phyloP scores from a whole-genome alignment of 805 yeast species.

The Pichia sporocuriosa region DNA sequence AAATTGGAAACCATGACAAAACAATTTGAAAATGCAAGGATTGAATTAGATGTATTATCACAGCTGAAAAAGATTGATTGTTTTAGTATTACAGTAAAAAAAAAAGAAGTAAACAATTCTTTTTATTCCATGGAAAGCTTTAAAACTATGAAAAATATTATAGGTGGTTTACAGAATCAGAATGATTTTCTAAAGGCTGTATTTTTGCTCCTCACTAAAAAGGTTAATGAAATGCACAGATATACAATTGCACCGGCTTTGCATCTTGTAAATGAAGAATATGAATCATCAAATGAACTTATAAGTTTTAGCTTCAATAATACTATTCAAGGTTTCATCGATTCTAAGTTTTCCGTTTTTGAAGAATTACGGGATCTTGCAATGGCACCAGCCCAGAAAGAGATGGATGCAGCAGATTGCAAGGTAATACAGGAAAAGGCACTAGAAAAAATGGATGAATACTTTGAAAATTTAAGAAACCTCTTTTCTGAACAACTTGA shows the following conservation, averaged over 20 bases:
- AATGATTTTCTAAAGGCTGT: conserved; percentile 3
- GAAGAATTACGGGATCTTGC: not conserved
- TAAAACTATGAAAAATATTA: not conserved
- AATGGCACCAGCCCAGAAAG: not conserved
- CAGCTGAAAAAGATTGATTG: not conserved
- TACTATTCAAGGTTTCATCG: conserved; percentile 2
- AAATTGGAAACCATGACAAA: not conserved
- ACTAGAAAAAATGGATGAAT: not conserved
- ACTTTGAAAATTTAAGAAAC: not conserved
- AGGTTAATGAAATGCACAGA: conserved; percentile 2
- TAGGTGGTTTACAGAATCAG: not conserved
- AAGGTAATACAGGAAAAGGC: not conserved
- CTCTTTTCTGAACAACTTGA: not conserved
- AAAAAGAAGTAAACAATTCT: not conserved
- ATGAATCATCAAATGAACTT: not conserved
- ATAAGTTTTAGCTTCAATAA: conserved; percentile 1
- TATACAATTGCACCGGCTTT: conserved; percentile 7
- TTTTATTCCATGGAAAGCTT: not conserved
- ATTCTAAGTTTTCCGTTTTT: not conserved
- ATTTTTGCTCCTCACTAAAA: not conserved
- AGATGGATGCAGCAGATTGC: not conserved
- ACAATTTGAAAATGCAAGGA: not conserved
- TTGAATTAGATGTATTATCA: not conserved
- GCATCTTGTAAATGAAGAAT: not conserved
- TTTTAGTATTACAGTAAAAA: not conserved